phyloP scores from a whole-genome alignment of 2,329 filamentous ascomycete species.

The Phialophora tarda region DNA sequence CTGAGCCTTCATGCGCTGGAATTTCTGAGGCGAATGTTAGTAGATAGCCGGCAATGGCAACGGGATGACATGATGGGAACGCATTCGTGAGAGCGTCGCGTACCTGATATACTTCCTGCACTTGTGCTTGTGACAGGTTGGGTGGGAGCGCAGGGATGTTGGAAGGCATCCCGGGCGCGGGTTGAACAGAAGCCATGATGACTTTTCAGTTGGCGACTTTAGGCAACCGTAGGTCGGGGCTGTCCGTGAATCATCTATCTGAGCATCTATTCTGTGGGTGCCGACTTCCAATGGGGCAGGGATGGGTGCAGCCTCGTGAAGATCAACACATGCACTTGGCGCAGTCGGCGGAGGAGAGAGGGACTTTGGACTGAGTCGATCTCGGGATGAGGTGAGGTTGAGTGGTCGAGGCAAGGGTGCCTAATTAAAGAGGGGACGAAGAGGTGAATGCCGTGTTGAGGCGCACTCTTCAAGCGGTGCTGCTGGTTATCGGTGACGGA shows the following conservation, averaged over 20 bases:
- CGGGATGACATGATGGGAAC: conserved; percentile 12
- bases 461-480: conserved; percentile 33
- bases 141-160: conserved; percentile 66
- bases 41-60: conserved; percentile 1
- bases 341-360: conserved; percentile 29
- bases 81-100: conserved; percentile 41
- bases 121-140: conserved; percentile 75
- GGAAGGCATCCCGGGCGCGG: conserved; percentile 70
- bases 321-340: conserved; percentile 45
- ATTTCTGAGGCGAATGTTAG: conserved; percentile 69
- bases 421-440: conserved; percentile 36
- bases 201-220: conserved; percentile 21
- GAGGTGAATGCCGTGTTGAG: conserved; percentile 29
- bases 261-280: conserved; percentile 25
- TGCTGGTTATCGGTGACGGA: conserved; percentile 23
- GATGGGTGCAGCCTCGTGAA: conserved; percentile 29
- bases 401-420: conserved; percentile 28
- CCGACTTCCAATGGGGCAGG: conserved; percentile 18
- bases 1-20: conserved; percentile 83
- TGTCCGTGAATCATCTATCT: conserved; percentile 17
- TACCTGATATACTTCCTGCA: conserved; percentile 71
- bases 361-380: conserved; percentile 17
- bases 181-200: conserved; percentile 81
- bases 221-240: conserved; percentile 23
- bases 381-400: conserved; percentile 25